Percentiles rank a stretch among this genome's conserved stretches.
phyloP scores from a whole-genome alignment of 192 early-diverging fungal species.

The Pilaira anomala region DNA sequence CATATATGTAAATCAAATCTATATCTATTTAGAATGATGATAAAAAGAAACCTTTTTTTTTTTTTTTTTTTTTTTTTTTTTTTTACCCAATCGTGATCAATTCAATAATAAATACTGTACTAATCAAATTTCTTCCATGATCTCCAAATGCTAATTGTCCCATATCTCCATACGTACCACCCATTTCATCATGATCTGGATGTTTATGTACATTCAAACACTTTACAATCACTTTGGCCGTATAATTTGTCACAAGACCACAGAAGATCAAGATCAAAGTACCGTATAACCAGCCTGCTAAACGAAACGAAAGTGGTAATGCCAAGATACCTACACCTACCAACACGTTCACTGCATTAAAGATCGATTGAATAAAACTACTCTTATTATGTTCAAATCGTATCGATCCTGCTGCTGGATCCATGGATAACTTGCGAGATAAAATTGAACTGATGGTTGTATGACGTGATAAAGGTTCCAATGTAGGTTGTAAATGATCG shows the following conservation, averaged over 20 bases:
- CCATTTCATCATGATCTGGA: slow-evolving; percentile 15
- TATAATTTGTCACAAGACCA: slow-evolving; percentile 40
- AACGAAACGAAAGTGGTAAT: slow-evolving; percentile 53
- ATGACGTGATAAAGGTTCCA: slow-evolving; percentile 15
- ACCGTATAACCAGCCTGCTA: slow-evolving; percentile 59
- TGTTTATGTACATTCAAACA: slow-evolving; percentile 32
- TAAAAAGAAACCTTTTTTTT: too few species aligned
- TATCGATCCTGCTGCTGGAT: too few species aligned
- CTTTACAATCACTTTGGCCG: slow-evolving; percentile 55
- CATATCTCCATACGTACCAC: slow-evolving; percentile 42
- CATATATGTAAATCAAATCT: too few species aligned
- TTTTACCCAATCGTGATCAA: slow-evolving; percentile 25
- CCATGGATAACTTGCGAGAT: not conserved
- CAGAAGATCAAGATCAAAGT: slow-evolving; percentile 44
- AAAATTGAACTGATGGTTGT: slow-evolving; percentile 20
- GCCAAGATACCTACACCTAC: slow-evolving; percentile 67
- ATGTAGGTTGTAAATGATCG: slow-evolving; percentile 4
- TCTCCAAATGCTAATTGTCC: slow-evolving; percentile 31
- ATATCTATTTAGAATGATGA: too few species aligned
- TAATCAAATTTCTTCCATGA: slow-evolving; percentile 21
- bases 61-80: too few species aligned
- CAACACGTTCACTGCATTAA: slow-evolving; percentile 58
- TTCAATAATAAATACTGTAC: slow-evolving; percentile 32
- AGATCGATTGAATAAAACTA: slow-evolving; percentile 42
- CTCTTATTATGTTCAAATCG: slow-evolving; percentile 7